Evolutionary conservation across 306 rosid genomes (phyloP).

Genomic region (Crataegus laevigata): DNA sequence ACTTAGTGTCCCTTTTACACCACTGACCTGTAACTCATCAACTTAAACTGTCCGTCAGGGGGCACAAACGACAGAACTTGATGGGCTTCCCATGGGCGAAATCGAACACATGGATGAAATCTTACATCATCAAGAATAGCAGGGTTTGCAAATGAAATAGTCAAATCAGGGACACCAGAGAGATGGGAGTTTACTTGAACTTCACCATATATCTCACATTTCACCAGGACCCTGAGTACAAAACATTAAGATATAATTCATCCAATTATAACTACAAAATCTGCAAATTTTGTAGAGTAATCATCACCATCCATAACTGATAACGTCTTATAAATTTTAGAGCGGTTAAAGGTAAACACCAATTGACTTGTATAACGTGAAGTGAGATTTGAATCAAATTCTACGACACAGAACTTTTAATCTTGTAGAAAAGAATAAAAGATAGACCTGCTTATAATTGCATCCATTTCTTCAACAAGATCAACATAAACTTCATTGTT

Average conservation of each 20-base stretch:
- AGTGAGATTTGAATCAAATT: background rate
- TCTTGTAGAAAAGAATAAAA: background rate
- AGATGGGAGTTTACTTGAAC: conserved; percentile 92
- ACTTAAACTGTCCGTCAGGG: conserved; percentile 92
- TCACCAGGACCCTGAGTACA: conserved; percentile 44
- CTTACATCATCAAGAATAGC: conserved; percentile 82
- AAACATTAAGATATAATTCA: conserved; percentile 4
- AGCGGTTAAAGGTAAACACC: no score
- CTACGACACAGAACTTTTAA: background rate
- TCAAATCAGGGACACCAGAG: conserved; percentile 86
- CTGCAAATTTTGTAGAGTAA: background rate
- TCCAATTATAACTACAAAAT: background rate
- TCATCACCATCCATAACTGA: background rate
- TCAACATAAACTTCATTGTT: conserved; percentile 81
- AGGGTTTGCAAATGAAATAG: conserved; percentile 82
- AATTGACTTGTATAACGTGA: background rate
- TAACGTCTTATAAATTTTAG: background rate
- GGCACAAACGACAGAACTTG: conserved; percentile 94
- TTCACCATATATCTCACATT: conserved; percentile 82
- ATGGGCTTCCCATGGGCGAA: conserved; percentile 83
- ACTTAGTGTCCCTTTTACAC: background rate
- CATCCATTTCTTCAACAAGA: conserved; percentile 91
- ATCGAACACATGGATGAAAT: conserved; percentile 86
- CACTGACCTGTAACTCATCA: conserved; percentile 81
- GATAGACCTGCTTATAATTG: conserved; percentile 60